These are phyloP conservation scores for Przewalskia tangutica DNA, from an alignment of 257 asterid species.

Conservation along the genomic window DNA sequence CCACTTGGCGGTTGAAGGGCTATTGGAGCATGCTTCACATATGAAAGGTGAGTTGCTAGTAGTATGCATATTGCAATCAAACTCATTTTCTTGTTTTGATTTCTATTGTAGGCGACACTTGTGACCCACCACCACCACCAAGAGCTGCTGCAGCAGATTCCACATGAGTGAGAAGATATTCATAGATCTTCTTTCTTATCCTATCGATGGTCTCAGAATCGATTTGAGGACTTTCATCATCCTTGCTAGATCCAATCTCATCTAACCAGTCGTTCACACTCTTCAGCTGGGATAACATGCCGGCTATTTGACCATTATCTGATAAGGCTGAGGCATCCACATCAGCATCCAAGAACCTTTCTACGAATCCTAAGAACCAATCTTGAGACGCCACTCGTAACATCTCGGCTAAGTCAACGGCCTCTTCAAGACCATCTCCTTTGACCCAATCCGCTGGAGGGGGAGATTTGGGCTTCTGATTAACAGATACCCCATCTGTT, in stretches of 20 bases:
- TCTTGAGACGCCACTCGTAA: constrained; percentile 68
- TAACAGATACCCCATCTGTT: constrained; percentile 28
- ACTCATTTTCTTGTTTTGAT: constrained; percentile 47
- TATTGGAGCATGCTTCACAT: not conserved
- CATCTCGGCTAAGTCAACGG: constrained; percentile 75
- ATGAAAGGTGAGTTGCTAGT: not conserved
- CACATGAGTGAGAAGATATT: constrained; percentile 90
- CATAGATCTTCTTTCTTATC: constrained; percentile 89
- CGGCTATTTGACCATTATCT: constrained; percentile 86
- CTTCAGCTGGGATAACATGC: constrained; percentile 88
- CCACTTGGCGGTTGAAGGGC: constrained; percentile 16
- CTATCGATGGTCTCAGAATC: constrained; percentile 61
- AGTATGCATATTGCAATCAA: not conserved
- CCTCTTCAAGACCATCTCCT: constrained; percentile 77
- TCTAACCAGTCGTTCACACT: constrained; percentile 96
- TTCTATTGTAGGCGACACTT: constrained; percentile 31
- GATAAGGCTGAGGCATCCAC: constrained; percentile 65
- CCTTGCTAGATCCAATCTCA: constrained; percentile 56
- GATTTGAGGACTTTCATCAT: constrained; percentile 47
- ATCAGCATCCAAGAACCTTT: constrained; percentile 86
- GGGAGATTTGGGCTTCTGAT: constrained; percentile 34
- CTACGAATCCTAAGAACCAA: constrained; percentile 91
- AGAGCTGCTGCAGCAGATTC: constrained; percentile 97
- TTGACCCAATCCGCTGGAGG: constrained; percentile 75
- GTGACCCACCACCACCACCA: constrained; percentile 69